These are phyloP conservation scores for Tricholoma furcatifolium DNA, from an alignment of 768 basidiomycete genomes.

Conservation along the genomic window DNA sequence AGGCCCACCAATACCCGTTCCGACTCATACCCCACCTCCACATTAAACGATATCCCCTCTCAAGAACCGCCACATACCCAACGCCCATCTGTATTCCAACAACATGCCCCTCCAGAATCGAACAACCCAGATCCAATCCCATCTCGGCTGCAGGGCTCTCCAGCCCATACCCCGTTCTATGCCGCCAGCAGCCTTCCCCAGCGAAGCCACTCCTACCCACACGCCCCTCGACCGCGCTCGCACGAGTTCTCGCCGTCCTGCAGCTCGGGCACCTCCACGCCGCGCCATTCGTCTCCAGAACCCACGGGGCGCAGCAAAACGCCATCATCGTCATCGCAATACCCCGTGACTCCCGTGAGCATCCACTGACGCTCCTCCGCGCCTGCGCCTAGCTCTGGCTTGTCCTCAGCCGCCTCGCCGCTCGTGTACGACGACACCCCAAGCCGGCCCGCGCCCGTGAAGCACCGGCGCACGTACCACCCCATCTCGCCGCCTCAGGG, in stretches of 20 bases:
- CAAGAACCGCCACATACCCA: conserved; percentile 1
- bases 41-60: neutral
- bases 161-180: conserved; percentile 7
- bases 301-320: conserved; percentile 1
- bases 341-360: conserved; percentile 1
- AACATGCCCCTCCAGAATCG: conserved; percentile 15
- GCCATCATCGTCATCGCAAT: neutral
- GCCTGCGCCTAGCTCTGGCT: conserved; percentile 2
- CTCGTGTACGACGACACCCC: conserved; percentile 14
- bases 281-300: neutral
- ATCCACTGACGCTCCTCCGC: conserved; percentile 1
- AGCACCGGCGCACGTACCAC: conserved; percentile 12
- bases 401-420: no score
- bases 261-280: neutral
- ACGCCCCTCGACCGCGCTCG: neutral
- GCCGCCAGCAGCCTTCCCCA: conserved; percentile 5
- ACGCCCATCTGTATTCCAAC: conserved; percentile 18
- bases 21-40: conserved; percentile 7
- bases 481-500: conserved; percentile 25
- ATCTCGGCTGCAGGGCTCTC: conserved; percentile 10
- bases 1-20: neutral
- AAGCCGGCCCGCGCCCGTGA: conserved; percentile 11
- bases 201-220: neutral
- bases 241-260: conserved; percentile 8
- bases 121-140: conserved; percentile 11